phyloP scores from a whole-genome alignment of 2,329 filamentous ascomycete genomes.

The Hawksworthiomyces lignivorus region DNA sequence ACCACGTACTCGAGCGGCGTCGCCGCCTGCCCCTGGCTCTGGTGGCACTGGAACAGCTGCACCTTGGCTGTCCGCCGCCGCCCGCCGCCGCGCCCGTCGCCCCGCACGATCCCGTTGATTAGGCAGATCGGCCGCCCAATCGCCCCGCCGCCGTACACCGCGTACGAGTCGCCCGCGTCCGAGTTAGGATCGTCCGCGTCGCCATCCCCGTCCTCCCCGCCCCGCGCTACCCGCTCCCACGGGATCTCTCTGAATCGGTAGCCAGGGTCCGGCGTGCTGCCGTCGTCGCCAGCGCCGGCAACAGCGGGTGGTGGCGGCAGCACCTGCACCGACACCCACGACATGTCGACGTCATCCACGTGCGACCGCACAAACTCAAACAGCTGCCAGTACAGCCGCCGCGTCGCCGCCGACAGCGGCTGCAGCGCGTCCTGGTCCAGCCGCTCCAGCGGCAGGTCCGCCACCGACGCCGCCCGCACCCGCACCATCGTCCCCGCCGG shows the following conservation, averaged over 20 bases:
- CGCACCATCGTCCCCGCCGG: not conserved
- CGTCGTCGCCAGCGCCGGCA: too few relatives aligned
- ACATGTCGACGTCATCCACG: not conserved
- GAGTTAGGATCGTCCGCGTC: not conserved
- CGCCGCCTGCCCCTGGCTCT: not conserved
- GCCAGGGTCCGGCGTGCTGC: too few relatives aligned
- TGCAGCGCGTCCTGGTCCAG: not conserved
- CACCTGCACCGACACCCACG: constrained; percentile 1
- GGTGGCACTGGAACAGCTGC: constrained; percentile 13
- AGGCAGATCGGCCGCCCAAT: not conserved
- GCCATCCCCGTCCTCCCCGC: too few relatives aligned
- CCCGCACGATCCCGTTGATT: constrained; percentile 9
- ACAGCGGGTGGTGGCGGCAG: too few relatives aligned
- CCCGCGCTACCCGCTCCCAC: too few relatives aligned
- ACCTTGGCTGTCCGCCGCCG: constrained; percentile 12
- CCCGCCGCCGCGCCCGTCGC: not conserved
- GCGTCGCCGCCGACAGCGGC: not conserved
- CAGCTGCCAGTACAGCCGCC: not conserved
- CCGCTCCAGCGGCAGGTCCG: not conserved
- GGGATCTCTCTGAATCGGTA: too few relatives aligned
- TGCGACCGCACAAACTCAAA: not conserved
- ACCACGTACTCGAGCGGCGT: constrained; percentile 13
- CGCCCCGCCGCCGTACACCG: not conserved
- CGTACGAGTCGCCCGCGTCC: not conserved
- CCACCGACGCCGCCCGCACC: not conserved